Conservation (phyloP, 2,329 filamentous ascomycete genomes). For the Penicillium sp. region DNA sequence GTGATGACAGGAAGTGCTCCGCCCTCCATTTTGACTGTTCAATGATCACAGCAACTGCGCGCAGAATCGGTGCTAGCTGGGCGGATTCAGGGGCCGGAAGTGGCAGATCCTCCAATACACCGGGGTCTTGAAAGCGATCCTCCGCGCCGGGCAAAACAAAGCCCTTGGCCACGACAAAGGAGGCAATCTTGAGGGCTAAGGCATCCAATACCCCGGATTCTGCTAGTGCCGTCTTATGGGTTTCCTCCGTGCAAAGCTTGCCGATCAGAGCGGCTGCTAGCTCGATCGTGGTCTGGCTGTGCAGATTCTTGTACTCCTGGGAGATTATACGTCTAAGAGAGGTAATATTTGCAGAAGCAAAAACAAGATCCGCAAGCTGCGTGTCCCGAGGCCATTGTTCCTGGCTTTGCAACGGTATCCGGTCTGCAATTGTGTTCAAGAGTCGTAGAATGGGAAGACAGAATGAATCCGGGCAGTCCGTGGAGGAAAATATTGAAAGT, state of each 20-base stretch:
- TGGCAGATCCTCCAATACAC: slow-evolving; percentile 58
- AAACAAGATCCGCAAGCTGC: slow-evolving; percentile 62
- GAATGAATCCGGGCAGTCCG: slow-evolving; percentile 62
- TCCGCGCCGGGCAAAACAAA: slow-evolving; percentile 67
- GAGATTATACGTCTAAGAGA: slow-evolving; percentile 65
- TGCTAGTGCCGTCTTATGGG: slow-evolving; percentile 68
- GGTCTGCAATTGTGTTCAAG: slow-evolving; percentile 68
- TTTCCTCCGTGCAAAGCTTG: slow-evolving; percentile 66
- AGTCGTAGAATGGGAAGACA: slow-evolving; percentile 71
- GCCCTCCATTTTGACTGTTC: slow-evolving; percentile 75
- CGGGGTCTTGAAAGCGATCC: slow-evolving; percentile 52
- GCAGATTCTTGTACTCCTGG: slow-evolving; percentile 52
- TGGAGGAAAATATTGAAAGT: slow-evolving; percentile 65
- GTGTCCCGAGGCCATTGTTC: slow-evolving; percentile 50
- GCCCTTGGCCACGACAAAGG: slow-evolving; percentile 65
- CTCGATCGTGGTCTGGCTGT: slow-evolving; percentile 50
- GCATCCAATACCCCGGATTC: slow-evolving; percentile 73
- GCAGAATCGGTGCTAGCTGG: slow-evolving; percentile 67
- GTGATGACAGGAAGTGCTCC: slow-evolving; percentile 66
- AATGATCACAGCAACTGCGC: slow-evolving; percentile 73
- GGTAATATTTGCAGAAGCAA: slow-evolving; percentile 59
- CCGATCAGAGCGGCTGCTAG: slow-evolving; percentile 50
- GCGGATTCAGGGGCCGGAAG: slow-evolving; percentile 57
- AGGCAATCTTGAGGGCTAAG: slow-evolving; percentile 70
- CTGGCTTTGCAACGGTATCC: slow-evolving; percentile 56